These are phyloP conservation scores for Alternaria conjuncta DNA, from an alignment of 2,329 filamentous ascomycete genomes.

Conservation along the genomic window DNA sequence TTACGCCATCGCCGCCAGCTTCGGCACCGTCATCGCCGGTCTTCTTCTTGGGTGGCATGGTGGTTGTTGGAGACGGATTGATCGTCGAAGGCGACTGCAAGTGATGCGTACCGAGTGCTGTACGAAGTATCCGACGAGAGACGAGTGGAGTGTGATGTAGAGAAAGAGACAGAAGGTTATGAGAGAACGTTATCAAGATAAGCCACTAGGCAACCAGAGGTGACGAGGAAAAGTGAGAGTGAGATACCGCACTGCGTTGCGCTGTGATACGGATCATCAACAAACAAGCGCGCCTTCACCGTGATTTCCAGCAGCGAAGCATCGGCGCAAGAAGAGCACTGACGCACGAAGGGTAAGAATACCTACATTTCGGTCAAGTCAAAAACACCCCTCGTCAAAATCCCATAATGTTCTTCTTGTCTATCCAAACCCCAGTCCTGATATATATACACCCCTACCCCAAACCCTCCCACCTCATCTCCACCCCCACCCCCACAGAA, in stretches of 20 bases:
- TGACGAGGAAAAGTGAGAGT: background rate
- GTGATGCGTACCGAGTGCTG: no score
- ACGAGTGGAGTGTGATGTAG: no score
- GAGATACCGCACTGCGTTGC: background rate
- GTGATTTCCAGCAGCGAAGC: background rate
- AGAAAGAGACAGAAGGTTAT: no score
- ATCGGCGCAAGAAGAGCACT: background rate
- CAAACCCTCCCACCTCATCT: background rate
- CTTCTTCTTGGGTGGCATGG: background rate
- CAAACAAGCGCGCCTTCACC: background rate
- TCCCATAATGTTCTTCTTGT: background rate
- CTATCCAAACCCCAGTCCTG: background rate
- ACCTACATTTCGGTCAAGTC: background rate
- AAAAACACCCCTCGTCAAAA: background rate
- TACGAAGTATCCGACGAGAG: no score
- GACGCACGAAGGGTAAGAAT: accelerated
- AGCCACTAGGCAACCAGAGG: background rate
- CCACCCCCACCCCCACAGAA: background rate
- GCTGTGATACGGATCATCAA: no score
- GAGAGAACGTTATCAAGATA: background rate
- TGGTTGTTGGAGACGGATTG: no score
- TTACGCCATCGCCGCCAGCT: background rate
- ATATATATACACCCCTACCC: background rate
- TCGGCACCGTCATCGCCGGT: background rate
- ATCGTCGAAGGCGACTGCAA: no score